Percentiles rank a stretch among this genome's conserved stretches.
Evolutionary conservation across 2,329 filamentous ascomycete species (phyloP).

Genomic region (Exserohilum turcica): DNA sequence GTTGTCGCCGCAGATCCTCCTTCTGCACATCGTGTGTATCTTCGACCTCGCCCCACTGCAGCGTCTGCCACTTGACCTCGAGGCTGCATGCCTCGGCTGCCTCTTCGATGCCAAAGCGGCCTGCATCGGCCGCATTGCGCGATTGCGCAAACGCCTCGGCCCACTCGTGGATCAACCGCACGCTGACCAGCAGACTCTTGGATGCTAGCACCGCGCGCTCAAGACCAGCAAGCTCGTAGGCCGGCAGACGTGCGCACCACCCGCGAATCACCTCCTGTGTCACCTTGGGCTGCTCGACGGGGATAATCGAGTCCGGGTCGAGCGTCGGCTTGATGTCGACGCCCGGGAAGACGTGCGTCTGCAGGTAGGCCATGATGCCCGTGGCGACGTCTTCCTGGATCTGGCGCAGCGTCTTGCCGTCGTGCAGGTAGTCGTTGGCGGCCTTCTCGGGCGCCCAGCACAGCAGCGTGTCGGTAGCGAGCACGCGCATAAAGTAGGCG

Average conservation of each 20-base stretch:
- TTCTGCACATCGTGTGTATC: slow-evolving; percentile 96
- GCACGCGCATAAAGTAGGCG: slow-evolving; percentile 76
- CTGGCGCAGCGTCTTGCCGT: slow-evolving; percentile 66
- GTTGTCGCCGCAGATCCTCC: slow-evolving; percentile 84
- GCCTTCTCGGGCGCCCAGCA: slow-evolving; percentile 77
- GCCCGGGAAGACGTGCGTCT: slow-evolving; percentile 79
- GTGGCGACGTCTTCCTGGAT: slow-evolving; percentile 72
- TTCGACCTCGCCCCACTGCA: slow-evolving; percentile 94
- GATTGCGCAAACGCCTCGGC: slow-evolving; percentile 70
- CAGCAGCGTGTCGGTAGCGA: slow-evolving; percentile 88
- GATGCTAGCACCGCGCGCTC: slow-evolving; percentile 83
- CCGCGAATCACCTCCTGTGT: slow-evolving; percentile 77
- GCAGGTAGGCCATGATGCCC: slow-evolving; percentile 73
- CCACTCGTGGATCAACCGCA: slow-evolving; percentile 83
- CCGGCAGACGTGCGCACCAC: slow-evolving; percentile 74
- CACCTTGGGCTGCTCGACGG: slow-evolving; percentile 70
- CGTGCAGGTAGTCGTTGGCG: slow-evolving; percentile 51
- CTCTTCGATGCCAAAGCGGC: slow-evolving; percentile 77
- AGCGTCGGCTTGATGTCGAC: slow-evolving; percentile 79
- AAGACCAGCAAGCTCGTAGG: slow-evolving; percentile 84
- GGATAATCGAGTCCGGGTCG: slow-evolving; percentile 77
- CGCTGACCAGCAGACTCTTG: slow-evolving; percentile 82
- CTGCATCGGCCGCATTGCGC: slow-evolving; percentile 48
- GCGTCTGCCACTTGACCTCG: slow-evolving; percentile 89
- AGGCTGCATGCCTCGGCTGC: slow-evolving; percentile 77